Evolutionary conservation across 345 rosid genomes (phyloP), one percentile per base, ranked within the genome.

Genomic region (Laguncularia racemosa): DNA sequence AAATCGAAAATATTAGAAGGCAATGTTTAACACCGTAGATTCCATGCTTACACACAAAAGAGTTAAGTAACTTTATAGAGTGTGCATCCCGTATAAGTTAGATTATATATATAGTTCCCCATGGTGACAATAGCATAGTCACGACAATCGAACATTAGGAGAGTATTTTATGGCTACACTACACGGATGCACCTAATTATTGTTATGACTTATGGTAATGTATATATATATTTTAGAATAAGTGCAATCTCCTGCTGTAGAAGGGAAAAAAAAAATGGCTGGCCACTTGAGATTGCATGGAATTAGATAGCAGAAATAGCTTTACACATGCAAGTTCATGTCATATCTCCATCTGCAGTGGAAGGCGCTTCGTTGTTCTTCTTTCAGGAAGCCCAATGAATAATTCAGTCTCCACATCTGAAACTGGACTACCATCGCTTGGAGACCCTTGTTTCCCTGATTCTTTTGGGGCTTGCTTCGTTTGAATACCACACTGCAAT

Each of bases 401-500:
- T 50, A 58, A 48, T 44, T 58, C 18, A 8, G 61, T 58, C 53
- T 58, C 61, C 48, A 58, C 61, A 15, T 58, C 61, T 6, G 47
- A 47, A 11, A 48, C 47, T 16, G 61, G 23, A 52, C 47, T 48
- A 15, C 61, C 53, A 20, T 48, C 28, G 18, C 82, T 7, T 52
- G 56, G 6, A 54, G 16, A 45, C 38, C 13, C 18, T 58, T 58
- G 45, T 48, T 68, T 44, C 7, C 58, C 43, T 48, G 66, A 63
- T 66, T 64, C 7, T 55, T 50, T 33, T 3, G 40, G 40, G 1
- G 63, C 71, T 64, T 70, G 56, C 76, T 38, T 54, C 48, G 66
- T 62, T 52, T 62, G 55, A 57, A 55, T 15, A 18, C 71, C 81
- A 65, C 75, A 74, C 92, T 82, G 64, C 66, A 67, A 60, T 52